Base-by-base conservation (phyloP, 805 yeast genomes). In the Starmera dryadoides region DNA sequence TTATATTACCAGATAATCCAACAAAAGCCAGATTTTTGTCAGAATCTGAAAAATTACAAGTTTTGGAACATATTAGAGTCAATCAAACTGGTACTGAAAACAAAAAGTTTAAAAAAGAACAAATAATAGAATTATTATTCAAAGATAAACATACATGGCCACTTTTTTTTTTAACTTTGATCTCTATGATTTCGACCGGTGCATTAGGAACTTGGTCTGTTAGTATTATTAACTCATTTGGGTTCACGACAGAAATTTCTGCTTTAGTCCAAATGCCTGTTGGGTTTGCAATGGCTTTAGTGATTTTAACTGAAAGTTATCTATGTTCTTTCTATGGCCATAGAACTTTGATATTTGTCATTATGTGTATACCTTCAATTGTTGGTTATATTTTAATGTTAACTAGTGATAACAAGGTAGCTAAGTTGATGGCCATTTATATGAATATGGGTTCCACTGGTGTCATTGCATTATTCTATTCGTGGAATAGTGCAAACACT, bases 401-500 rank as follows among this genome's bases (percentile, higher is more conserved):
- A 3, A 45, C 68, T 9, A 48, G 60, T 15, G 53, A 59, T 38
- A 63, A 56, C 45, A 64, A 56, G 35, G 60, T 71, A 14, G 79
- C 77, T 26, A 69, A 73, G 43, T 44, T 76, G 37, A 56, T 75
- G 38, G 67, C 75, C 4, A 63, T 75, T 32, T 75, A 75, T 47
- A 50, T 73, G 52, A 62, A 69, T 35, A 64, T 77, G 69, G 66
- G 80, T 48, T 70, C 83, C 33, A 71, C 79, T 23, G 66, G 78
- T 59, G 65, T 75, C 38, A 77, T 75, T 39, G 74, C 82, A 1
- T 63, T 77, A 38, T 63, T 78, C 23, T 77, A 76, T 49, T 70
- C 77, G 5, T 77, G 83, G 84, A 75, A 75, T 43, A 68, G 73
- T 40, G 70, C 79, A 34, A 77, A 77, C 47, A 76, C 81, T 8